Conservation (phyloP, 192 early-diverging fungal genomes). For the Entomortierella parvispora region DNA sequence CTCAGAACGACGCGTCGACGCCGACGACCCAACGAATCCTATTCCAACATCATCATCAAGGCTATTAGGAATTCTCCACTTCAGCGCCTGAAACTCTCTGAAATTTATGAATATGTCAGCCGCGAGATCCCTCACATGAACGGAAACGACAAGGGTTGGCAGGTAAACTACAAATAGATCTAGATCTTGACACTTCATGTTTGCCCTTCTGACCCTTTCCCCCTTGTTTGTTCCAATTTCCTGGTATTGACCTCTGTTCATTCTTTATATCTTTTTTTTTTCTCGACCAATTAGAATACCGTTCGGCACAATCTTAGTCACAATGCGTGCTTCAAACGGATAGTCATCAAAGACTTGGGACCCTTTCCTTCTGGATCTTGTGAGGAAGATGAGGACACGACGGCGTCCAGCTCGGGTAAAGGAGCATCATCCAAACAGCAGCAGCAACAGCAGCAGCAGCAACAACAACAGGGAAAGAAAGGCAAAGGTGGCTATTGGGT, state of each 20-base stretch:
- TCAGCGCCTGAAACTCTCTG: conserved; percentile 23
- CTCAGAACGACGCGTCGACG: conserved; percentile 9
- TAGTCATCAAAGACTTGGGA: conserved; percentile 1
- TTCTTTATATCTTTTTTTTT: neutral
- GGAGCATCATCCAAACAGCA: neutral
- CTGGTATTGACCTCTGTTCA: too few relatives aligned
- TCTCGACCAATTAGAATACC: conserved; percentile 11
- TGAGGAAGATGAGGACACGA: neutral
- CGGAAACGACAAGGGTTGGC: conserved; percentile 26
- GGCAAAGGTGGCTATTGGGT: conserved; percentile 25
- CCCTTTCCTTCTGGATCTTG: neutral
- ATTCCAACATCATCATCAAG: conserved; percentile 20
- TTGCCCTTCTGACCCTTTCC: neutral
- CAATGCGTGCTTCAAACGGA: conserved; percentile 15
- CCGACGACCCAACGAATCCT: conserved; percentile 21
- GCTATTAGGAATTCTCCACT: conserved; percentile 14
- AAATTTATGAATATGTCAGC: conserved; percentile 22
- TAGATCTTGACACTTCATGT: neutral
- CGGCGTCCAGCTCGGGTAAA: too few relatives aligned
- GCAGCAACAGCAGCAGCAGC: neutral
- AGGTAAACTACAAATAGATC: neutral
- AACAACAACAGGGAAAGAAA: neutral
- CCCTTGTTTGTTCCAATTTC: neutral
- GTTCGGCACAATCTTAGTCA: conserved; percentile 27
- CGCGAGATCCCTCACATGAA: conserved; percentile 21